Base-by-base conservation (phyloP, 345 rosid genomes). In the Citrus cavaleriei region DNA sequence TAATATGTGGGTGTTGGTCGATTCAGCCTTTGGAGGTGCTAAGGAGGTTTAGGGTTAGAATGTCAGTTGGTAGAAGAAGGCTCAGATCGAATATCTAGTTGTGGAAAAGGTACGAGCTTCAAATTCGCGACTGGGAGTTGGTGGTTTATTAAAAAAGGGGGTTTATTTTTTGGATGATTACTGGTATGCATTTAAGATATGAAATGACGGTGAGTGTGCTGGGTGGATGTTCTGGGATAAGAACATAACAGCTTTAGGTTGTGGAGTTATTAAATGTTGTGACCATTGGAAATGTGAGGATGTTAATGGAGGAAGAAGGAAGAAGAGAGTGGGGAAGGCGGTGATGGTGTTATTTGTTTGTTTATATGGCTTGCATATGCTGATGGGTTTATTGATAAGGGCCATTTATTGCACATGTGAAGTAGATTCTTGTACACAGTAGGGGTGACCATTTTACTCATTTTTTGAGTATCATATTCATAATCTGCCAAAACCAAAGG, bases 371-470 rank as follows among this genome's bases (percentile, higher is more conserved):
- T 18, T 18, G 22, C 58, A 54, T 54, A 76, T 70, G 68, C 40
- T 68, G 81, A 57, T 61, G 58, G 73, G 83, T 72, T 70, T 79
- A 78, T 8, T 67, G 75, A 77, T 78, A 28, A 70, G 82, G 72
- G 24, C 72, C 80, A 81, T 75, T 84, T 81, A 75, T 81, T 81
- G 86, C 78, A 30, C 84, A 63, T 80, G 80, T 68, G 70, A 38
- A 65, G 70, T 46, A 30, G 74, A 74, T 79, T 79, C 70, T 67
- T 60, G 75, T 70, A 59, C 42, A 66, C 32, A 63, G 57, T 16
- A 3, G 40, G 57, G 69, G 70, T 42, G 60, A 28, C 73, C 19
- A 10, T 59, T 65, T 65, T 64, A 30, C 62, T 22, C 40, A 32
- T 64, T 64, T 64, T 21, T 60, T 57, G 27, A 32, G 51, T 68